phyloP scores from a whole-genome alignment of 1,284 basidiomycete genomes.

The Cutaneotrichosporon sp. region DNA sequence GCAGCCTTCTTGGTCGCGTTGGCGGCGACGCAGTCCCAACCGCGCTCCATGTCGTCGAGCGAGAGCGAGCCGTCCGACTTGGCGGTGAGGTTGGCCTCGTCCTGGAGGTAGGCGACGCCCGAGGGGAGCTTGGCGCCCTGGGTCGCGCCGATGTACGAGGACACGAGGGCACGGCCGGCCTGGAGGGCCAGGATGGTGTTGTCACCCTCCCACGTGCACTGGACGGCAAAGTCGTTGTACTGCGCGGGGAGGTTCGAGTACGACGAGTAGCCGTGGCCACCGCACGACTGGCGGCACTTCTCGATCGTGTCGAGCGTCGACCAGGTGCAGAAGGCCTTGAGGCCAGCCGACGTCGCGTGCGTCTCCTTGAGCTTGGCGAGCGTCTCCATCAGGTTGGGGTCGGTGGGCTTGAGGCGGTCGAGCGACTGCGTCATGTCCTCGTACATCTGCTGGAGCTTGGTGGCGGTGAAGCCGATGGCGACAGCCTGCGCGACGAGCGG shows the following conservation, averaged over 20 bases:
- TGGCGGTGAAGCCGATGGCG: constrained; percentile 60
- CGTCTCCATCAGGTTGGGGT: constrained; percentile 51
- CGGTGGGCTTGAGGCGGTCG: constrained; percentile 58
- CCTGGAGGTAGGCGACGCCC: constrained; percentile 58
- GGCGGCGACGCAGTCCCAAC: constrained; percentile 59
- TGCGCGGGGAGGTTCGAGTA: constrained; percentile 61
- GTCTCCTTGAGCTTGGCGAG: constrained; percentile 61
- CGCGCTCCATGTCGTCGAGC: constrained; percentile 57
- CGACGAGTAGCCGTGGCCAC: constrained; percentile 62
- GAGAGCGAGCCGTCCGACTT: constrained; percentile 56
- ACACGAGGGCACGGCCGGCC: constrained; percentile 59
- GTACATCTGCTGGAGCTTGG: constrained; percentile 55
- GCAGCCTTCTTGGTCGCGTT: constrained; percentile 60
- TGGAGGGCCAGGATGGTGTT: constrained; percentile 60
- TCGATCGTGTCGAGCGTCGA: constrained; percentile 61
- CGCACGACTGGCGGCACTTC: constrained; percentile 60
- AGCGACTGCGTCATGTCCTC: constrained; percentile 57
- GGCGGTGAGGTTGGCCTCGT: constrained; percentile 49
- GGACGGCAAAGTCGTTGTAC: constrained; percentile 60
- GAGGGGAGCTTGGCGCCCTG: constrained; percentile 57
- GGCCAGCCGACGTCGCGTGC: constrained; percentile 61
- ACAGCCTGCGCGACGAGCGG: constrained; percentile 61
- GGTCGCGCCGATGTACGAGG: constrained; percentile 56
- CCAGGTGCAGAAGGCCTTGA: constrained; percentile 65
- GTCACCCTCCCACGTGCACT: constrained; percentile 61